These are phyloP conservation scores for Mariannaea elegans DNA, from an alignment of 2,329 filamentous ascomycete species.

Conservation along the genomic window DNA sequence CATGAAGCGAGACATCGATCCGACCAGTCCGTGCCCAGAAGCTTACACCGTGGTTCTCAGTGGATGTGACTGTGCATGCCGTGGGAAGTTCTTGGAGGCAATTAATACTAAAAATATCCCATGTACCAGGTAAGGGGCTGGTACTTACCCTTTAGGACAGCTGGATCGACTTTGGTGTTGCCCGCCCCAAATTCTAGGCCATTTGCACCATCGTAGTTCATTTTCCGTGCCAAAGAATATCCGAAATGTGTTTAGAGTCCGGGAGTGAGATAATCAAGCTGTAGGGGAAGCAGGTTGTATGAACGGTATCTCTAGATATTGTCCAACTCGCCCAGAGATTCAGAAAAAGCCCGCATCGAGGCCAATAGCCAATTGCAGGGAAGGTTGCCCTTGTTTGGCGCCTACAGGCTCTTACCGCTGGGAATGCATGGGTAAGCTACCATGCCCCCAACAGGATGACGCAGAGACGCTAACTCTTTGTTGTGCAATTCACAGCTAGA, in stretches of 20 bases:
- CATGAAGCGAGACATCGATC: slow-evolving; percentile 40
- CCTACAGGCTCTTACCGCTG: too few species aligned
- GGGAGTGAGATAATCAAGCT: background rate
- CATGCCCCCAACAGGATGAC: too few species aligned
- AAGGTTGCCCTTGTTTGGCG: too few species aligned
- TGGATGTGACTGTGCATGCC: slow-evolving; percentile 42
- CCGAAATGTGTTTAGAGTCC: background rate
- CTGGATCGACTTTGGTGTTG: slow-evolving; percentile 14
- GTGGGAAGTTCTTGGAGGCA: slow-evolving; percentile 41
- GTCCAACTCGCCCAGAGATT: background rate
- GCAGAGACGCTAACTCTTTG: too few species aligned
- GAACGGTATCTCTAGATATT: too few species aligned
- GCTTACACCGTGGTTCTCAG: slow-evolving; percentile 44
- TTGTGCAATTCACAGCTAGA: too few species aligned
- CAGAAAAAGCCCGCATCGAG: background rate
- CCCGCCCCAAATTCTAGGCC: slow-evolving; percentile 21
- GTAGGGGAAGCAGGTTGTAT: background rate
- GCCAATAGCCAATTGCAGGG: background rate
- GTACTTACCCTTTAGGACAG: slow-evolving; percentile 22
- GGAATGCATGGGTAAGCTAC: too few species aligned
- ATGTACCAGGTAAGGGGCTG: background rate
- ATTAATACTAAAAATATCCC: background rate
- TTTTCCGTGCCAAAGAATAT: slow-evolving; percentile 13
- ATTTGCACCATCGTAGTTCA: slow-evolving; percentile 34
- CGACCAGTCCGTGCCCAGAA: slow-evolving; percentile 48